Conservation (phyloP, 148 eudicot species). For the Rhododendron henanense region DNA sequence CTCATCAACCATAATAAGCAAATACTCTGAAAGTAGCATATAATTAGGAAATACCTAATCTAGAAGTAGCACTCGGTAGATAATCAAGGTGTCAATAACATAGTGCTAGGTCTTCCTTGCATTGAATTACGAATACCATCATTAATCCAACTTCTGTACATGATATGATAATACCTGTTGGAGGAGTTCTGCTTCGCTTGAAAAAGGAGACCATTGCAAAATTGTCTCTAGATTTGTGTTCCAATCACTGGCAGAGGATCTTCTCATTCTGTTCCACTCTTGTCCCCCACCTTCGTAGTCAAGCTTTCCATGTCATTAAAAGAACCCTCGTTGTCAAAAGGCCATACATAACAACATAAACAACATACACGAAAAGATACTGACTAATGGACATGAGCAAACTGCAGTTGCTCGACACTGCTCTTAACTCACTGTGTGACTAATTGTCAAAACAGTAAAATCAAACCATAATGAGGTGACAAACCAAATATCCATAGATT, state of each 20-base stretch:
- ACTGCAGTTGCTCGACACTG: neutral
- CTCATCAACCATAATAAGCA: neutral
- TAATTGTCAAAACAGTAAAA: neutral
- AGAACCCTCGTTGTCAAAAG: neutral
- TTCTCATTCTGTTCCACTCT: slow-evolving; percentile 54
- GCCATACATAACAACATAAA: neutral
- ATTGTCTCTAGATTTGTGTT: slow-evolving; percentile 60
- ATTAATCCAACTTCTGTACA: neutral
- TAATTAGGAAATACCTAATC: neutral
- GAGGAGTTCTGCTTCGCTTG: slow-evolving; percentile 77
- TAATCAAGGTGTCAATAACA: neutral
- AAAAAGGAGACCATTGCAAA: slow-evolving; percentile 88
- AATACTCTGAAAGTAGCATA: neutral
- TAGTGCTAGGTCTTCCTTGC: slow-evolving; percentile 2
- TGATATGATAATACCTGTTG: slow-evolving; percentile 49
- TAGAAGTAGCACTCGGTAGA: neutral
- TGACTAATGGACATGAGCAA: neutral
- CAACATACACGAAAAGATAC: neutral
- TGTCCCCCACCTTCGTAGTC: slow-evolving; percentile 59
- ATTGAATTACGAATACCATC: neutral
- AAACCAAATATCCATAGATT: neutral
- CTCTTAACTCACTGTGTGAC: neutral
- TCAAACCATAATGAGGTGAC: neutral
- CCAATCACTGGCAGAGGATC: slow-evolving; percentile 63
- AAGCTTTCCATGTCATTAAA: slow-evolving; percentile 42